These are phyloP conservation scores for Mucor lusitanicus DNA, from an alignment of 371 early-diverging fungal genomes.

Conservation along the genomic window DNA sequence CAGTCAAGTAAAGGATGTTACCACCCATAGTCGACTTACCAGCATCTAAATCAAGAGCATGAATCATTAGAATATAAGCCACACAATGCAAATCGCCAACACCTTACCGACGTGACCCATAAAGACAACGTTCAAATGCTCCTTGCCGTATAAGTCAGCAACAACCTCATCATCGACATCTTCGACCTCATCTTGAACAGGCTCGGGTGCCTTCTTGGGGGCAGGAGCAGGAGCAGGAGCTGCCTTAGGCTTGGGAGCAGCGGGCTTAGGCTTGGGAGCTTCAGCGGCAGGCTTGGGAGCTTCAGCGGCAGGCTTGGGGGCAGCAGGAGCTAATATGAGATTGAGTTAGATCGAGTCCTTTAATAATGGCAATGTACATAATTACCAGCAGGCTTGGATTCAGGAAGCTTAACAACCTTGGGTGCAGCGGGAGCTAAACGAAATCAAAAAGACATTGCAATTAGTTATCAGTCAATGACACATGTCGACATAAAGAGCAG, in stretches of 20 bases:
- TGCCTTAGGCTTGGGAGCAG: slow-evolving; percentile 10
- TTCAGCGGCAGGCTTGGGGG: slow-evolving; percentile 15
- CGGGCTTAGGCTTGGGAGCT: slow-evolving; percentile 10
- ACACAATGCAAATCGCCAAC: not conserved
- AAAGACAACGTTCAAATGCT: slow-evolving; percentile 95
- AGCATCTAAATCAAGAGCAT: slow-evolving; percentile 74
- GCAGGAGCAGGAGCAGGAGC: not conserved
- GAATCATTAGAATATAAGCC: slow-evolving; percentile 13
- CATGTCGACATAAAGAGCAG: not conserved
- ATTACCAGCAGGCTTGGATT: slow-evolving; percentile 27
- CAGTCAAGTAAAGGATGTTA: slow-evolving; percentile 92
- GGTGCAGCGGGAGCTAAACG: slow-evolving; percentile 23
- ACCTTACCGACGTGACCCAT: slow-evolving; percentile 97
- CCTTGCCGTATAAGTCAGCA: slow-evolving; percentile 81
- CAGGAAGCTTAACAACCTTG: slow-evolving; percentile 37
- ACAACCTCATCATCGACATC: slow-evolving; percentile 60
- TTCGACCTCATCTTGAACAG: slow-evolving; percentile 40
- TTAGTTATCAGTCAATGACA: not conserved
- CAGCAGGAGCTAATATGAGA: not conserved
- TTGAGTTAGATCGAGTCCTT: not conserved
- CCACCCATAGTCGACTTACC: slow-evolving; percentile 99
- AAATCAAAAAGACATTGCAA: not conserved
- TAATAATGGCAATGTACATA: not conserved
- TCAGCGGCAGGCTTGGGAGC: slow-evolving; percentile 12
- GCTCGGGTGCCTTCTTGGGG: slow-evolving; percentile 6